phyloP scores from a whole-genome alignment of 495 filamentous ascomycete species.

The Eremomyces bilateralis region DNA sequence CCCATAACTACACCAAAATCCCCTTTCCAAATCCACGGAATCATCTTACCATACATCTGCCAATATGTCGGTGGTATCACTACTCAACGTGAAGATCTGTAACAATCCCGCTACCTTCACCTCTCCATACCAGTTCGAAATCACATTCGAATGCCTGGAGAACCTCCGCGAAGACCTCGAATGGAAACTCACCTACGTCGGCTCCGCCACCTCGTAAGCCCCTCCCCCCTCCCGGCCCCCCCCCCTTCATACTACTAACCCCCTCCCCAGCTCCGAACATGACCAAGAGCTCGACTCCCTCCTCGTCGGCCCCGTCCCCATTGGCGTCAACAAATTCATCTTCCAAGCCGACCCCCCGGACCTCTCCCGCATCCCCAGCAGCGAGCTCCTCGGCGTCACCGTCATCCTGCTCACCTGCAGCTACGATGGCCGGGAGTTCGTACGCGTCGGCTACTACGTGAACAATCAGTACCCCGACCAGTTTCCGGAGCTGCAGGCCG shows the following conservation, averaged over 20 bases:
- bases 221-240: conserved; percentile 4
- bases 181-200: conserved; percentile 98
- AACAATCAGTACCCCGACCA: conserved; percentile 96
- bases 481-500: conserved; percentile 58
- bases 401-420: conserved; percentile 92
- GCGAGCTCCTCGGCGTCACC: conserved; percentile 90
- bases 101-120: conserved; percentile 91
- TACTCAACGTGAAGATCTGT: conserved; percentile 79
- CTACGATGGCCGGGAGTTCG: conserved; percentile 91
- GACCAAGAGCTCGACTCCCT: conserved; percentile 96
- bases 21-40: no score
- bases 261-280: conserved; percentile 53
- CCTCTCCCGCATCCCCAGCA: conserved; percentile 68
- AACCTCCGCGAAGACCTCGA: conserved; percentile 80
- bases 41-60: no score
- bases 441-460: conserved; percentile 96
- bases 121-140: conserved; percentile 84
- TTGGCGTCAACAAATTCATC: conserved; percentile 95
- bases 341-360: conserved; percentile 90
- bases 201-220: conserved; percentile 83
- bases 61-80: conserved; percentile 89
- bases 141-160: conserved; percentile 96
- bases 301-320: conserved; percentile 86
- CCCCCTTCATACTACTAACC: conserved; percentile 9
- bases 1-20: no score